These are phyloP conservation scores for Dactylellina haptotyla DNA, from an alignment of 2,329 filamentous ascomycete species.

Conservation along the genomic window DNA sequence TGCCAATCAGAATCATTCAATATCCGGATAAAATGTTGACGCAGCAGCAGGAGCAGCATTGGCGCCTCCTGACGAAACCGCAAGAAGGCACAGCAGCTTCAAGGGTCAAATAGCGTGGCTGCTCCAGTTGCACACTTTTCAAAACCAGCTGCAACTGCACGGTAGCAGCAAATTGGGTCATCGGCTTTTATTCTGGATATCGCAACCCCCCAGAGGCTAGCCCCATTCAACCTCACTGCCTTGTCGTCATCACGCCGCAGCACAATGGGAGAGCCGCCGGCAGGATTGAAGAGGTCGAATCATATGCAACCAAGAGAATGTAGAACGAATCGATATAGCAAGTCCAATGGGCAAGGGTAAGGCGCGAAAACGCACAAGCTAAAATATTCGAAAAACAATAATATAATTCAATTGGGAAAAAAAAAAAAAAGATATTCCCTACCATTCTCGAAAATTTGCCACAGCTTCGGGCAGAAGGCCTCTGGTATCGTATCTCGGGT, in stretches of 20 bases:
- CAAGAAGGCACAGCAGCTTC: conserved; percentile 45
- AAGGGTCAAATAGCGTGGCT: conserved; percentile 27
- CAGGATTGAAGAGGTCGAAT: neutral
- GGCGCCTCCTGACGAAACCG: conserved; percentile 13
- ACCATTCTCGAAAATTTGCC: conserved; percentile 79
- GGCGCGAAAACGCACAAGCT: too few relatives aligned
- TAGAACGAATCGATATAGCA: neutral
- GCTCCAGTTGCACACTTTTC: neutral
- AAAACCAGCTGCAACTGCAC: conserved; percentile 22
- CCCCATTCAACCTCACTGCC: conserved; percentile 27
- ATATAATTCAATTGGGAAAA: too few relatives aligned
- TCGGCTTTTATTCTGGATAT: conserved; percentile 44
- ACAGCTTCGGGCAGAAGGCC: conserved; percentile 79
- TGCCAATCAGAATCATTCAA: conserved; percentile 11
- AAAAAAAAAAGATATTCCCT: conserved; percentile 41
- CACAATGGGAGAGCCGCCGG: conserved; percentile 8
- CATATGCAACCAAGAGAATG: conserved; percentile 6
- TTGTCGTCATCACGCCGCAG: conserved; percentile 51
- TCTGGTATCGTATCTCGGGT: conserved; percentile 83
- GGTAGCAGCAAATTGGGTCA: conserved; percentile 24
- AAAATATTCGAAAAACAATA: too few relatives aligned
- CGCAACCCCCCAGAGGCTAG: conserved; percentile 39
- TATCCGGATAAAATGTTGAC: conserved; percentile 48
- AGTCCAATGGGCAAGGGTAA: conserved; percentile 9
- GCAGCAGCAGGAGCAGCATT: too few relatives aligned